Evolutionary conservation across 2,329 filamentous ascomycete species (phyloP).

Genomic region (Penicillium sp.): DNA sequence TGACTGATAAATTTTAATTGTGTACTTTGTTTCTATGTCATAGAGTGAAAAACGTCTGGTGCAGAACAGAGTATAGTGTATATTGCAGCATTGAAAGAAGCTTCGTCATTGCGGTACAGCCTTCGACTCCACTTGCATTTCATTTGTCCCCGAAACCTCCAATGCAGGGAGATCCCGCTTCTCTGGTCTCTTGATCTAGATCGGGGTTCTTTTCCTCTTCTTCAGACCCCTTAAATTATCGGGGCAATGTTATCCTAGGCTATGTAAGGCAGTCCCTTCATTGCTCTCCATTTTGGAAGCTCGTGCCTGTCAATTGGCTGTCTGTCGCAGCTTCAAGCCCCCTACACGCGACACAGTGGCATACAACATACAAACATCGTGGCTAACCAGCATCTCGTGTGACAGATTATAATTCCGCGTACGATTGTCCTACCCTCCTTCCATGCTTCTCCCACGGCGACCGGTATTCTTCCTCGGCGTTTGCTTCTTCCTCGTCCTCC

Average conservation of each 20-base stretch:
- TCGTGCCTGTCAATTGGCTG: not conserved
- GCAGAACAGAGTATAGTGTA: not conserved
- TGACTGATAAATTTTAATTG: no score
- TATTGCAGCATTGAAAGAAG: not conserved
- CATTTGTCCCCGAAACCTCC: not conserved
- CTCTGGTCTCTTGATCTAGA: not conserved
- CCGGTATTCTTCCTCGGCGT: slow-evolving; percentile 34
- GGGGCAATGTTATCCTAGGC: slow-evolving; percentile 1
- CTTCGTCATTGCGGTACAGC: slow-evolving; percentile 1
- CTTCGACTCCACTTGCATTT: slow-evolving; percentile 2
- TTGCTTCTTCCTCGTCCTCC: slow-evolving; percentile 32
- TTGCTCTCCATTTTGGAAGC: not conserved
- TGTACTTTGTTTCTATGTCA: not conserved
- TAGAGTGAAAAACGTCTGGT: no score
- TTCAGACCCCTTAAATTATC: not conserved
- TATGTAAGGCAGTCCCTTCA: slow-evolving; percentile 1
- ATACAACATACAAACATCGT: not conserved
- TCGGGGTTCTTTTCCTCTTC: not conserved
- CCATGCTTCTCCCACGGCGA: slow-evolving; percentile 37
- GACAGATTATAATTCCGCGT: slow-evolving; percentile 8
- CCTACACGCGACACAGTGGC: not conserved
- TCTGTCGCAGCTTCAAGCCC: not conserved
- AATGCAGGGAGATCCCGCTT: not conserved
- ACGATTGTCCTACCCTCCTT: slow-evolving; percentile 5
- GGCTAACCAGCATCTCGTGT: slow-evolving; percentile 15